Base-by-base conservation (phyloP, 345 rosid genomes). In the Psidium guajava region DNA sequence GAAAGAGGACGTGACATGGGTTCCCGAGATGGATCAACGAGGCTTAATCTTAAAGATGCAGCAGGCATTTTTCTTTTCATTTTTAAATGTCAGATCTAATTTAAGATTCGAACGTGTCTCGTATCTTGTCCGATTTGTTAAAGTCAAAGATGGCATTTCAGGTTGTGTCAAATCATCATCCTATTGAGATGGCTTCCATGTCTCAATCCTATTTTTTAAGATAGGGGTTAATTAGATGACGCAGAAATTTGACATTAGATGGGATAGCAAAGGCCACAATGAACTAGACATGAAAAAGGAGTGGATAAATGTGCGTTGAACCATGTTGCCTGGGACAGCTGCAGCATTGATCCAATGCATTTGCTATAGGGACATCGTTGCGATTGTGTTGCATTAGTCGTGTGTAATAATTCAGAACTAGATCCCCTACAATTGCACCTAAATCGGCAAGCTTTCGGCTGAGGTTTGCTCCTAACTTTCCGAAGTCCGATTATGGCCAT, bases 351-450 rank as follows among this genome's bases (percentile, higher is more conserved):
- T 61, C 32, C n/a, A 61, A 61, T 61, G 10, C 40, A 32, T 27
- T 27, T 61, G 21, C 42, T 61, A 14, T 3, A 6, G 1, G 1
- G 74, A 18, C 21, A 27, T 27, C 1, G 6, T 2, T 11, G 28
- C 10, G 0, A 27, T 59, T 0, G 2, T 12, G 73, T 3, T 18
- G 15, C 2, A 1, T 13, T 13, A 18, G 2, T 58, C 4, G 6
- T 5, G 36, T 59, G 20, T 27, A 6, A 0, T 59, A 27, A 59
- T 13, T 36, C 9, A 27, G 73, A 27, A 28, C 18, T n/a, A n/a
- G 28, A 59, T 28, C 14, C 5, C 2, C 42, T 27, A 28, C 1
- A 61, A 0, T 61, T 14, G 74, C 40, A 28, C 11, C 74, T 28
- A 28, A 61, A 61, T 14, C 27, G 21, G 36, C 4, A 14, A 28